Evolutionary conservation across 768 basidiomycete genomes (phyloP).

Genomic region (Hypholoma fasciculare): DNA sequence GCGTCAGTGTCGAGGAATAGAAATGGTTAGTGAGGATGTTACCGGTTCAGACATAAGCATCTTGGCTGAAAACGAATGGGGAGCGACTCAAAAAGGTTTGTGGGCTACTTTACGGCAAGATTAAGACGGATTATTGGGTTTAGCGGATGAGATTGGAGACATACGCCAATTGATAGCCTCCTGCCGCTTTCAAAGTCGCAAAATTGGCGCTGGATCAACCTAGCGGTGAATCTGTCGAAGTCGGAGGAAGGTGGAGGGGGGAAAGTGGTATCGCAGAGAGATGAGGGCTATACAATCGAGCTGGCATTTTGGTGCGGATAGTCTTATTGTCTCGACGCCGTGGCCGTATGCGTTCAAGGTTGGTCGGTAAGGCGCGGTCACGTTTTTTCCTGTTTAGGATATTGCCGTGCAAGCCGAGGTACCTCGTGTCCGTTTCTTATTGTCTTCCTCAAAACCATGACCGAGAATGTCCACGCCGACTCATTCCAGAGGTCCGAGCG

Average conservation of each 20-base stretch:
- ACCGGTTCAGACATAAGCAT: slow-evolving; percentile 5
- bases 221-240: neutral
- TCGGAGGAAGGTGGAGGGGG: slow-evolving; percentile 6
- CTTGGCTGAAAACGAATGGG: neutral
- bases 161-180: neutral
- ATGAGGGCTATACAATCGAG: slow-evolving; percentile 8
- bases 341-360: slow-evolving; percentile 10
- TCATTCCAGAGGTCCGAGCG: neutral
- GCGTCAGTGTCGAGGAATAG: neutral
- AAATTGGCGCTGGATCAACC: slow-evolving; percentile 2
- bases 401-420: slow-evolving; percentile 11
- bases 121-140: too few relatives aligned
- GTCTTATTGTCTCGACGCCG: slow-evolving; percentile 32
- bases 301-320: slow-evolving; percentile 23
- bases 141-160: neutral
- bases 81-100: neutral
- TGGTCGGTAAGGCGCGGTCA: slow-evolving; percentile 6
- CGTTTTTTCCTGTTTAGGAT: slow-evolving; percentile 10
- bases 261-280: slow-evolving; percentile 9
- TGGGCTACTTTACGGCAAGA: too few relatives aligned
- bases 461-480: slow-evolving; percentile 7
- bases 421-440: slow-evolving; percentile 21
- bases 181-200: neutral
- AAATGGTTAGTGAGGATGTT: neutral
- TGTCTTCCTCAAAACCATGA: slow-evolving; percentile 20